Evolutionary conservation across 257 asterid species (phyloP).

Genomic region (Marsdenia floribunda): DNA sequence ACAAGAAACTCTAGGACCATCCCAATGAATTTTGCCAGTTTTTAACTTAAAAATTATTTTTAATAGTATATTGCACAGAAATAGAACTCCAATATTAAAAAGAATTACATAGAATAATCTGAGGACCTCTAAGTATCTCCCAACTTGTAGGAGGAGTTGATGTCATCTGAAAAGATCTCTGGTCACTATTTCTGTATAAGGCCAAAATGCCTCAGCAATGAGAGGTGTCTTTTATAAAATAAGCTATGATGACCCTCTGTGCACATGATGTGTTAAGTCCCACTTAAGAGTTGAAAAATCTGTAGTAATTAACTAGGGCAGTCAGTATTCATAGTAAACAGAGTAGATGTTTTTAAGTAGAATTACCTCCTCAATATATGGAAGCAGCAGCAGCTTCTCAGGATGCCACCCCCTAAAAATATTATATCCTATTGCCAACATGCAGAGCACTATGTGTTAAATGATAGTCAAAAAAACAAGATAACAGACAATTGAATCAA

Average conservation of each 20-base stretch:
- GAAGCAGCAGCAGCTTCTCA: neutral
- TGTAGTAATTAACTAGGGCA: neutral
- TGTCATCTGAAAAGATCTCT: neutral
- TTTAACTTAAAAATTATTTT: neutral
- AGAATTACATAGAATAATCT: neutral
- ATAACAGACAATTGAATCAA: neutral
- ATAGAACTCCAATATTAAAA: neutral
- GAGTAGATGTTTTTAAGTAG: neutral
- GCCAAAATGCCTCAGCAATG: neutral
- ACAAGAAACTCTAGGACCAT: neutral
- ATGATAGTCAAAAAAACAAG: neutral
- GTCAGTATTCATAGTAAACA: neutral
- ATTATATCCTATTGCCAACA: neutral
- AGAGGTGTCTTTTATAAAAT: neutral
- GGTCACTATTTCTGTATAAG: neutral
- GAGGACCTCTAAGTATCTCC: neutral
- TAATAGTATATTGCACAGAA: neutral
- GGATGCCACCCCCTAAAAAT: neutral
- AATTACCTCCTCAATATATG: neutral
- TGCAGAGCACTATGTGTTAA: neutral
- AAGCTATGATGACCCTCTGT: neutral
- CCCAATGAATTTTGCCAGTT: neutral
- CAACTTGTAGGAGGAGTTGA: constrained; percentile 9
- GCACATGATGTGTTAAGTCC: neutral
- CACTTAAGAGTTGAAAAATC: neutral